A percentile compares a stretch with the other conserved stretches of the same genome.
These are phyloP conservation scores for Raphanus sativus DNA, from an alignment of 345 rosid genomes.

Conservation along the genomic window DNA sequence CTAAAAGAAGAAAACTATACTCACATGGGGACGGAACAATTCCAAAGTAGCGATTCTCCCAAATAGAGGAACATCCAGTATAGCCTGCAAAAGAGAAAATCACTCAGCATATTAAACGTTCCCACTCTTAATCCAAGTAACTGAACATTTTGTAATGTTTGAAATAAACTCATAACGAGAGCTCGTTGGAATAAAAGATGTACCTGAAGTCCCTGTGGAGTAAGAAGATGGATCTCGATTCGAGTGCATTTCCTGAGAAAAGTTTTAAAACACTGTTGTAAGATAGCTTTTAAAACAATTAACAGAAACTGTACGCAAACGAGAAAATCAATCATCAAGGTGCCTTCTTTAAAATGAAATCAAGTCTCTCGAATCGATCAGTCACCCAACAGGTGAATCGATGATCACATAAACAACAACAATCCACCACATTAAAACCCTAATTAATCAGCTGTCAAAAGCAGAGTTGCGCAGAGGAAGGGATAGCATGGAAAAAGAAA, in stretches of 20 bases:
- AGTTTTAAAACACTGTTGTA: not conserved
- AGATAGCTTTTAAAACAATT: not conserved
- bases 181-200: not conserved
- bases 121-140: not conserved
- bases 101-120: not conserved
- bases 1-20: conserved; percentile 24
- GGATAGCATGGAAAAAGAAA: not conserved
- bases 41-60: conserved; percentile 94
- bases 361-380: not conserved
- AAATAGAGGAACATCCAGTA: conserved; percentile 87
- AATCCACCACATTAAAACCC: not conserved
- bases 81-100: conserved; percentile 53
- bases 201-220: conserved; percentile 87
- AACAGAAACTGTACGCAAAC: not conserved
- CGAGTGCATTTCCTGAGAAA: conserved; percentile 87
- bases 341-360: not conserved
- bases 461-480: not conserved
- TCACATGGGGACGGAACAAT: conserved; percentile 92
- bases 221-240: conserved; percentile 79
- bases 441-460: not conserved
- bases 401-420: not conserved
- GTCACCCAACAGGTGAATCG: not conserved
- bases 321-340: not conserved
- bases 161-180: not conserved
- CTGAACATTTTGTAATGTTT: not conserved